Base-by-base conservation (phyloP, 2,329 filamentous ascomycete species). In the Malbranchea zuffiana region DNA sequence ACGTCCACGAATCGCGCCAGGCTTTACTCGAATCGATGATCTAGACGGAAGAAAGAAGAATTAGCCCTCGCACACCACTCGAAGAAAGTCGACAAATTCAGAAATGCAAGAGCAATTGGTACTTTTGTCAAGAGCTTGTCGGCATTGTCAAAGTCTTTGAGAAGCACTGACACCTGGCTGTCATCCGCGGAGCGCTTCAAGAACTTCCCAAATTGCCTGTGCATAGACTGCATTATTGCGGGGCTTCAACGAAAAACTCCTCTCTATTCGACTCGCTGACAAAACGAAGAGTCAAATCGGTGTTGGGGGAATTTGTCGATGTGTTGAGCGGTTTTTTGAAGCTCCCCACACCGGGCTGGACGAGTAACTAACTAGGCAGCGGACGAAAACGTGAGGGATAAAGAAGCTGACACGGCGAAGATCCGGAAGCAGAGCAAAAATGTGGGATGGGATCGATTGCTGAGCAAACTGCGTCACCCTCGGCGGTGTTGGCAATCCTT, bases 71-170 rank as follows among this genome's bases (percentile, higher is more conserved):
- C n/a, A 5, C 32, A 17, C 20, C 32, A 19, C 3, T 7, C 23
- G 25, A 29, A 31, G 11, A 6, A 30, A 21, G 5, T 3, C 24
- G 17, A 16, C 17, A 23, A 43, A 42, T 33, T 37, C 41, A 33
- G 39, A 44, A 19, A 26, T 35, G 19, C 30, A 39, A 34, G 29
- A 34, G 39, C 28, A 40, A 50, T 37, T 33, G 63, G 40, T 65
- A 85, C 82, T 68, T 76, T 78, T 46, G 73, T 70, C 45, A 90
- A 68, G 54, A 87, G 72, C 47, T 73, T 74, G 56, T 90, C 81
- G 17, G 79, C 80, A 57, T 87, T 78, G 48, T 85, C 80, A 54
- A 86, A 90, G 52, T 90, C 83, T 49, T 75, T 78, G 39, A 92
- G 64, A 37, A 90, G 67, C 29, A 79, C 71, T 7, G 78, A 77